A percentile compares a stretch with the other conserved stretches of the same genome.
Evolutionary conservation across 192 early-diverging fungal genomes (phyloP).

Genomic region (Phlyctochytrium planicorne): DNA sequence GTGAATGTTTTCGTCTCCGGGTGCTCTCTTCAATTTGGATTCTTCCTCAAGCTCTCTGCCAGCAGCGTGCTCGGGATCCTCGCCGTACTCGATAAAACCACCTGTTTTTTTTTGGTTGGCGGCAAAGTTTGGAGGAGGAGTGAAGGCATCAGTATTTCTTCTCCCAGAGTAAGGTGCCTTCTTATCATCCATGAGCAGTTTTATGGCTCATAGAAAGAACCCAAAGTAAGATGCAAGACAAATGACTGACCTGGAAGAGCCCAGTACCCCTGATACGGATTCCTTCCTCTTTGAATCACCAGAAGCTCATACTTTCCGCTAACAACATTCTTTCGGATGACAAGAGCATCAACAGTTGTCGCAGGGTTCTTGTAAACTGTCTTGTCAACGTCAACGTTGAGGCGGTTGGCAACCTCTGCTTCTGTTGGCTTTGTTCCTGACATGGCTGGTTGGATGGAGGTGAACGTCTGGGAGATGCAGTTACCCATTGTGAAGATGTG

Average conservation of each 20-base stretch:
- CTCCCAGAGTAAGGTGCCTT: too few species aligned
- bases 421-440: neutral
- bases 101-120: neutral
- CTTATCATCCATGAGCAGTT: too few species aligned
- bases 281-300: slow-evolving; percentile 6
- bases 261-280: slow-evolving; percentile 6
- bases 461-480: too few species aligned
- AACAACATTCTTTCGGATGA: neutral
- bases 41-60: slow-evolving; percentile 7
- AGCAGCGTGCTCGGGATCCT: slow-evolving; percentile 10
- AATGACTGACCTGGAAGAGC: slow-evolving; percentile 2
- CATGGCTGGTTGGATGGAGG: too few species aligned
- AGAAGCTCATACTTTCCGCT: neutral
- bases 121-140: too few species aligned
- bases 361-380: slow-evolving; percentile 11
- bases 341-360: neutral
- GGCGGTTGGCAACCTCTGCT: neutral
- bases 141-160: too few species aligned
- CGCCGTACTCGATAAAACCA: slow-evolving; percentile 13
- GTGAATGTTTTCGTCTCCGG: neutral
- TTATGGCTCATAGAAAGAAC: too few species aligned
- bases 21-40: neutral
- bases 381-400: neutral
- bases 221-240: neutral
- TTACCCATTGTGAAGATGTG: too few species aligned